Evolutionary conservation across 139 green algal genomes (phyloP).

Genomic region (Mychonastes homosphaera): DNA sequence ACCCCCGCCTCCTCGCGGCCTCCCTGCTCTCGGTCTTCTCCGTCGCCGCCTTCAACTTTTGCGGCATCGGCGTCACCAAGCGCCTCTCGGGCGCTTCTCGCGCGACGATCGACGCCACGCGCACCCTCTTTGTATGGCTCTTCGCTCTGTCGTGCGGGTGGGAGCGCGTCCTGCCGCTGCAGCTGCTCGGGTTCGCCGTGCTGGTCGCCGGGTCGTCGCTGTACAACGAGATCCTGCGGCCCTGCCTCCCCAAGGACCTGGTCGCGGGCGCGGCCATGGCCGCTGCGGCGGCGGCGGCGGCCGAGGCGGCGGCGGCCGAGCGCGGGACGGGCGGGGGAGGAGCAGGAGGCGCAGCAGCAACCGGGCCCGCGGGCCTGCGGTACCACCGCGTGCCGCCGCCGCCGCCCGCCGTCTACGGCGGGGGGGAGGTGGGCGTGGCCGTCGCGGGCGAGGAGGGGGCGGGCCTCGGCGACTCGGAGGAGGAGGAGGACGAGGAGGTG

Average conservation of each 20-base stretch:
- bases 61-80: conserved; percentile 56
- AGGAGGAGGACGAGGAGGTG: background rate
- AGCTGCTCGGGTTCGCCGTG: conserved; percentile 71
- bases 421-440: background rate
- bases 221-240: conserved; percentile 72
- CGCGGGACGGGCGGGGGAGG: background rate
- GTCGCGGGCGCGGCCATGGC: background rate
- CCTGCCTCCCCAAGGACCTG: conserved; percentile 48
- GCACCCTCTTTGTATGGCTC: conserved; percentile 73
- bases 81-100: conserved; percentile 55
- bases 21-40: conserved; percentile 35
- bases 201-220: conserved; percentile 57
- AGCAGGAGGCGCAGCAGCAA: background rate
- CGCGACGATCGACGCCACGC: conserved; percentile 70
- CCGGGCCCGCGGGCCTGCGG: background rate
- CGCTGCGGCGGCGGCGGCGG: background rate
- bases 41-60: conserved; percentile 80
- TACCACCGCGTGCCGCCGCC: background rate
- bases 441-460: too few species aligned
- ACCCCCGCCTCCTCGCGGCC: conserved; percentile 9
- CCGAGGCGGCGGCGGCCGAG: too few species aligned
- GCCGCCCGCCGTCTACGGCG: background rate
- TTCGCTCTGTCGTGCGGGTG: conserved; percentile 59
- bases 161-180: conserved; percentile 67
- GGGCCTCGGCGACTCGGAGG: too few species aligned